Base-by-base conservation (phyloP, 2,329 filamentous ascomycete species). In the Fusarium sterilihyphosum region DNA sequence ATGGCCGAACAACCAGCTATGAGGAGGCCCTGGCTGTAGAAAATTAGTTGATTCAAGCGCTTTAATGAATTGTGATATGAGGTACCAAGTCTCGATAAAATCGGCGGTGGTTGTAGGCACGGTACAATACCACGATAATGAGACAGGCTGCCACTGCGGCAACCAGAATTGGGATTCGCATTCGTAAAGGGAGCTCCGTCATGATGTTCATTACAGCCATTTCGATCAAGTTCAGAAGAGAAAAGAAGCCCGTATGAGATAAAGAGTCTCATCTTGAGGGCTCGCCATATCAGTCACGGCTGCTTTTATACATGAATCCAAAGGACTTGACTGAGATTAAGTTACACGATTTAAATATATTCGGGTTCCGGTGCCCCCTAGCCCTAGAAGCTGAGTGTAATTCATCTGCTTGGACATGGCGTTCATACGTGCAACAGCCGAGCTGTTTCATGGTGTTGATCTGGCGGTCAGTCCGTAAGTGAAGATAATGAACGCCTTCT, bases 1-100 rank as follows among this genome's bases (percentile, higher is more conserved):
- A 11, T 73, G 71, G 4, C 71, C 71, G 1, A 62, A 47, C 7
- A 73, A n/a, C 67, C 66, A 73, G 17, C 71, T 68, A n/a, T 74
- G 67, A 7, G 63, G 72, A 20, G 72, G 71, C 0, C 71, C 60
- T 1, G 72, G 63, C 63, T 71, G 16, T 29, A 2, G 5, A 5
- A 0, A 13, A 46, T 67, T 22, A 59, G 61, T 54, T 44, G 13
- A 6, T 22, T 14, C 11, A 17, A 9, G 4, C n/a, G 11, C 2
- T 1, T 9, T 3, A 17, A 8, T 29, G 26, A 11, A 4, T 8
- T 10, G 13, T 2, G 10, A 26, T 17, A 2, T 40, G 13, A 37
- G 7, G 50, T 64, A 74, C 71, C 52, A 73, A 20, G 8, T 69
- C 37, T 3, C 62, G 40, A 17, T 69, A 74, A 46, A 74, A 74